Conservation (phyloP, 1,139 yeast species). For the Debaryomycetaceae sp. region DNA sequence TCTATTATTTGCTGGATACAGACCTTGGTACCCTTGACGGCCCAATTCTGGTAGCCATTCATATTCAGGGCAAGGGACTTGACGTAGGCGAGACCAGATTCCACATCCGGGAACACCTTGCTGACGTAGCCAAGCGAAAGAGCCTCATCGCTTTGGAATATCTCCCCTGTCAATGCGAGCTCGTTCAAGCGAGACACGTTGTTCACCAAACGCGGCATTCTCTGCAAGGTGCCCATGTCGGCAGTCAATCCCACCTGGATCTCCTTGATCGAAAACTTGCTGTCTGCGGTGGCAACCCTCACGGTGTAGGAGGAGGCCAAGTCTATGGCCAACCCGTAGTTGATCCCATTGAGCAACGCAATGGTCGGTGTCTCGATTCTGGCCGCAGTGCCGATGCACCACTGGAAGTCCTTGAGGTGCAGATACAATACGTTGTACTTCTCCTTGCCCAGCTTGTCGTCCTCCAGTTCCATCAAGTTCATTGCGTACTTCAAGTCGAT, state of each 20-base stretch:
- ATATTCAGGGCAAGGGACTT: constrained; percentile 49
- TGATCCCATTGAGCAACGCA: constrained; percentile 43
- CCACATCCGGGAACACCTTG: constrained; percentile 41
- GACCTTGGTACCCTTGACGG: constrained; percentile 64
- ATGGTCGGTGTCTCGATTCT: constrained; percentile 49
- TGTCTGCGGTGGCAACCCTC: constrained; percentile 54
- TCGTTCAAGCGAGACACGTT: constrained; percentile 62
- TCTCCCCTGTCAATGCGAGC: constrained; percentile 60
- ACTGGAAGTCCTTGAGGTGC: constrained; percentile 57
- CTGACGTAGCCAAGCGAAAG: constrained; percentile 53
- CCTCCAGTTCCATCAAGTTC: constrained; percentile 8
- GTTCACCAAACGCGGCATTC: constrained; percentile 54
- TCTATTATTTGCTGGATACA: constrained; percentile 52
- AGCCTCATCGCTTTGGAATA: constrained; percentile 57
- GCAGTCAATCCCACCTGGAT: constrained; percentile 75
- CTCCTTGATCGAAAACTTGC: constrained; percentile 61
- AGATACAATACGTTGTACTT: constrained; percentile 26
- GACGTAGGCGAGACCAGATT: constrained; percentile 50
- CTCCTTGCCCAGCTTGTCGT: constrained; percentile 14
- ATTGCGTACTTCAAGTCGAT: constrained; percentile 51
- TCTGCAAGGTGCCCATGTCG: constrained; percentile 74
- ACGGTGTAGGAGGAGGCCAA: constrained; percentile 57
- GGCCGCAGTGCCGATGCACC: constrained; percentile 46
- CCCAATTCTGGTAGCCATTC: constrained; percentile 50
- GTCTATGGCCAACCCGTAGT: constrained; percentile 67